Conservation (phyloP, 441 rosid genomes). For the Dalechampia spathulata region DNA sequence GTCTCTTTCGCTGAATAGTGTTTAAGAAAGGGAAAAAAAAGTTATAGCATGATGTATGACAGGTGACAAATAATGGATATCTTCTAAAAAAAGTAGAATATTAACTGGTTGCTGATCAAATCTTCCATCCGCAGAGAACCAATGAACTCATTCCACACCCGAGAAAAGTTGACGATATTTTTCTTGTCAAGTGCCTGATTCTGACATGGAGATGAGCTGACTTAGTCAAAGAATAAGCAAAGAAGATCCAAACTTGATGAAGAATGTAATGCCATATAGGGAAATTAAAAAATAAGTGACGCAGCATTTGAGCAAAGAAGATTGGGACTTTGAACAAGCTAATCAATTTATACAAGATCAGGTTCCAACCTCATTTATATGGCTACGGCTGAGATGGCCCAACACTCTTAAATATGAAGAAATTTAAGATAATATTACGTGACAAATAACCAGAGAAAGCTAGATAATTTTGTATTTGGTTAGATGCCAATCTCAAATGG, state of each 20-base stretch:
- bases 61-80: constrained; percentile 11
- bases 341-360: too few species aligned
- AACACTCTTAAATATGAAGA: too few species aligned
- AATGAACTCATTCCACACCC: constrained; percentile 90
- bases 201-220: constrained; percentile 38
- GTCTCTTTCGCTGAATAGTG: constrained; percentile 64
- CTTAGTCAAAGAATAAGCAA: constrained; percentile 13
- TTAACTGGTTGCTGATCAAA: constrained; percentile 80
- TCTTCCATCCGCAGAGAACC: constrained; percentile 81
- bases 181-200: constrained; percentile 32
- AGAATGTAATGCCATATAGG: neutral
- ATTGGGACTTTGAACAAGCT: too few species aligned
- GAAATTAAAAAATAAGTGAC: too few species aligned
- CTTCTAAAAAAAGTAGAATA: constrained; percentile 14
- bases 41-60: constrained; percentile 10
- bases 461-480: too few species aligned
- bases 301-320: too few species aligned
- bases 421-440: too few species aligned
- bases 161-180: constrained; percentile 59
- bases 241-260: neutral
- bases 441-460: too few species aligned
- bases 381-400: too few species aligned
- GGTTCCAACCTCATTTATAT: too few species aligned
- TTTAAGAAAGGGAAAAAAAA: constrained; percentile 14
- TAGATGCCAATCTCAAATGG: too few species aligned